Conservation (phyloP, 2,329 filamentous ascomycete species). For the Neoarthrinium moseri region DNA sequence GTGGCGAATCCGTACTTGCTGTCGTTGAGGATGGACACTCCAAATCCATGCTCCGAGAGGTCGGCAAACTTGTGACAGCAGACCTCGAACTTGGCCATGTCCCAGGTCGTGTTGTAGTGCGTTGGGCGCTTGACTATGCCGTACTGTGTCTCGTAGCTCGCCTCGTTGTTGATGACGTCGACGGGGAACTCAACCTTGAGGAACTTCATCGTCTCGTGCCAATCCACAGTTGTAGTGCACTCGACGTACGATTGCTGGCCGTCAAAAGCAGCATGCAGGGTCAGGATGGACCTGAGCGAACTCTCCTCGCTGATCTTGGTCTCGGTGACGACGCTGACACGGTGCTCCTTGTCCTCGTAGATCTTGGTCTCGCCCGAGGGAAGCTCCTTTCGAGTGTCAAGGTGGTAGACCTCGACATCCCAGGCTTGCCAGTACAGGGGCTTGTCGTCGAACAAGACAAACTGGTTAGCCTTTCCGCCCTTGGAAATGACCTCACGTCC, state of each 20-base stretch:
- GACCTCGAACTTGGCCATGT: conserved; percentile 97
- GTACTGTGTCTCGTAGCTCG: conserved; percentile 92
- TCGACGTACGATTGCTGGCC: conserved; percentile 71
- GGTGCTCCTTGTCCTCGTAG: conserved; percentile 68
- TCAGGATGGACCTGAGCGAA: conserved; percentile 83
- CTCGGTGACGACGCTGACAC: conserved; percentile 78
- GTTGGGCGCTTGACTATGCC: conserved; percentile 86
- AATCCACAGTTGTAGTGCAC: conserved; percentile 84
- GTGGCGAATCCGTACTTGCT: conserved; percentile 96
- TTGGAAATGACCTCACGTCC: conserved; percentile 76
- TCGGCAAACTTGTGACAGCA: conserved; percentile 96
- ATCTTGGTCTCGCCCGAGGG: conserved; percentile 67
- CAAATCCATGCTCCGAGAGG: conserved; percentile 82
- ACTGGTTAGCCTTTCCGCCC: conserved; percentile 79
- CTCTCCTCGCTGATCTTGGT: conserved; percentile 86
- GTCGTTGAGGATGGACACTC: conserved; percentile 91
- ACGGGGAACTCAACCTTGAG: conserved; percentile 98
- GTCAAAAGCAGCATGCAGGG: conserved; percentile 66
- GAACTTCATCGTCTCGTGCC: conserved; percentile 96
- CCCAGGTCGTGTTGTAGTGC: conserved; percentile 97
- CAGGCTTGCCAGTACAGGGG: conserved; percentile 96
- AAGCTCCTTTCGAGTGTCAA: conserved; percentile 81
- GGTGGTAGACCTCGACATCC: conserved; percentile 96
- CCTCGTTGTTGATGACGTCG: conserved; percentile 85
- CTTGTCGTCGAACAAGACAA: conserved; percentile 96